phyloP scores from a whole-genome alignment of 2,329 filamentous ascomycete species.

The Arthrobotrys sinensis region DNA sequence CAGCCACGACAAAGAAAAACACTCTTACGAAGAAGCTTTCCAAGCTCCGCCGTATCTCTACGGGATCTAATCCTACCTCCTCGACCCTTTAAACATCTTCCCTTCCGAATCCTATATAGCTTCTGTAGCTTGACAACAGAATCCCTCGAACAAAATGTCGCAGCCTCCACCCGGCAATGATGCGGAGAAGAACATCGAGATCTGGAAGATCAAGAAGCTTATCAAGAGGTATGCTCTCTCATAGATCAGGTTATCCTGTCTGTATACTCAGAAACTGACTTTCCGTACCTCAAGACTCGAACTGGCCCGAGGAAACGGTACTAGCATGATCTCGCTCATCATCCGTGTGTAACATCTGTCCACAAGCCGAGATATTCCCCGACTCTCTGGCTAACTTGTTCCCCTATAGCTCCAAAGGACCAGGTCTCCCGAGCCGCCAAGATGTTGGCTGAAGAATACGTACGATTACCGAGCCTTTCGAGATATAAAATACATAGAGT shows the following conservation, averaged over 20 bases:
- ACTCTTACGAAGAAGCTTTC: slow-evolving; percentile 47
- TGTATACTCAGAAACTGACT: slow-evolving; percentile 10
- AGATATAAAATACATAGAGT: slow-evolving; percentile 13
- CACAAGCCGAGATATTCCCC: slow-evolving; percentile 30
- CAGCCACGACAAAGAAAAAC: slow-evolving; percentile 33
- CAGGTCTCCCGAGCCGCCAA: slow-evolving; percentile 96
- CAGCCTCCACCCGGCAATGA: slow-evolving; percentile 82
- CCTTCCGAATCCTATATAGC: slow-evolving; percentile 34
- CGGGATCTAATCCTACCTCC: slow-evolving; percentile 53
- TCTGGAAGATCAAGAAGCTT: slow-evolving; percentile 90
- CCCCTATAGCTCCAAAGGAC: slow-evolving; percentile 86
- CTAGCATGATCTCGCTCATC: slow-evolving; percentile 99
- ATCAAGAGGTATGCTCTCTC: slow-evolving; percentile 80
- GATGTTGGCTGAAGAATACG: slow-evolving; percentile 99
- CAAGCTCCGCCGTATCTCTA: slow-evolving; percentile 52
- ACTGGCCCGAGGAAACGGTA: slow-evolving; percentile 96
- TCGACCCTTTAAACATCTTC: slow-evolving; percentile 15
- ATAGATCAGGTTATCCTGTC: neutral
- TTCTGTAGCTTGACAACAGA: slow-evolving; percentile 60
- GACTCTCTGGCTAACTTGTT: slow-evolving; percentile 62
- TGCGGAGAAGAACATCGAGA: slow-evolving; percentile 96
- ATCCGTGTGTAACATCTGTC: slow-evolving; percentile 79
- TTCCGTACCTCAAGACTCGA: slow-evolving; percentile 74
- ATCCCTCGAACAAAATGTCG: slow-evolving; percentile 78
- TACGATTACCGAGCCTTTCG: slow-evolving; percentile 70